These are phyloP conservation scores for Neurospora africana DNA, from an alignment of 495 filamentous ascomycete species.

Conservation along the genomic window DNA sequence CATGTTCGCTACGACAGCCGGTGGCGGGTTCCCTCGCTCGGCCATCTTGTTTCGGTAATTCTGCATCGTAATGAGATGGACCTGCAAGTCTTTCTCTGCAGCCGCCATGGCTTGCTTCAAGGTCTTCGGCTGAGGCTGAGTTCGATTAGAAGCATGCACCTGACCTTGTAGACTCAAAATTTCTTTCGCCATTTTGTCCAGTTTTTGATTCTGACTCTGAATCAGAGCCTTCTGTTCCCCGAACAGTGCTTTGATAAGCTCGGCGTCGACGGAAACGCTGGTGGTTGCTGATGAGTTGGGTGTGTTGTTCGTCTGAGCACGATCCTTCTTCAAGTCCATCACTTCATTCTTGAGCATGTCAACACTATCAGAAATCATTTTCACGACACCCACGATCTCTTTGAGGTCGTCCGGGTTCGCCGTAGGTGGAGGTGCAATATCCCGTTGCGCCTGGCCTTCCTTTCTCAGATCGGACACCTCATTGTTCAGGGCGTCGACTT, in stretches of 20 bases:
- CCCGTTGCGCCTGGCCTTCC: background rate
- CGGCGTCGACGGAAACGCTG: background rate
- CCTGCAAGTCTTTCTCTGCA: conserved; percentile 13
- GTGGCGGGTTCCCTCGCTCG: background rate
- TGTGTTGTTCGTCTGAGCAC: background rate
- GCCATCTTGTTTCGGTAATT: background rate
- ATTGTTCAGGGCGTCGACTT: background rate
- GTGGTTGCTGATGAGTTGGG: background rate
- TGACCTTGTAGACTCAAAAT: background rate
- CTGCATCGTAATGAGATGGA: conserved; percentile 7
- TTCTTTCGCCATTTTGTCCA: conserved; percentile 1
- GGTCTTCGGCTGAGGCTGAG: conserved; percentile 4
- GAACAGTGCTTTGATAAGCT: background rate
- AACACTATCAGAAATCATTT: background rate
- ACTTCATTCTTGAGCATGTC: background rate
- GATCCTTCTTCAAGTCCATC: background rate
- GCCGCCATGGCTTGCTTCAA: conserved; percentile 13
- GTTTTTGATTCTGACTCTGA: conserved; percentile 3
- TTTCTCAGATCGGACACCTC: conserved; percentile 11
- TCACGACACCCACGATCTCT: background rate
- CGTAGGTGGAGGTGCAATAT: accelerated
- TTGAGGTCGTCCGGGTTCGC: background rate
- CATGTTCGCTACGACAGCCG: background rate
- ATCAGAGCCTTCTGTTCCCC: conserved; percentile 1
- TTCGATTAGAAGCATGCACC: background rate